A percentile compares a stretch with the other conserved stretches of the same genome.
Evolutionary conservation across 2,329 filamentous ascomycete species (phyloP).

Genomic region (Fusarium citri): DNA sequence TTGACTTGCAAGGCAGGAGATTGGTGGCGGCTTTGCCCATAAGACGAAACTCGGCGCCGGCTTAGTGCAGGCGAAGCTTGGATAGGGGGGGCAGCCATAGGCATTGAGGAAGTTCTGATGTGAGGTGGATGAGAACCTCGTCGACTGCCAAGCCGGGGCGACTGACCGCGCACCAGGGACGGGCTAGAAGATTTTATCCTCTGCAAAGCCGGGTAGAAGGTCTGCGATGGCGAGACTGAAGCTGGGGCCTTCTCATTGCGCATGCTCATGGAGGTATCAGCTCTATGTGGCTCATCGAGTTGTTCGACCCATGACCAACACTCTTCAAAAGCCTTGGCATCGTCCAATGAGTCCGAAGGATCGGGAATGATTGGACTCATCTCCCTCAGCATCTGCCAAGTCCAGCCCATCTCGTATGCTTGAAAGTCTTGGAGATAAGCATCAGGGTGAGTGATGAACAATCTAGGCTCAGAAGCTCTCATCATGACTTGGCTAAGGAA

Average conservation of each 20-base stretch:
- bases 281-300: slow-evolving; percentile 68
- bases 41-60: slow-evolving; percentile 61
- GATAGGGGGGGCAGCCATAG: slow-evolving; percentile 54
- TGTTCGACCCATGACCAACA: slow-evolving; percentile 73
- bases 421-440: slow-evolving; percentile 76
- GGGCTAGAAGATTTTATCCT: slow-evolving; percentile 49
- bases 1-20: slow-evolving; percentile 47
- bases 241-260: slow-evolving; percentile 56
- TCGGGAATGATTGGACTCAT: slow-evolving; percentile 68
- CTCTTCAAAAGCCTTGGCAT: slow-evolving; percentile 66
- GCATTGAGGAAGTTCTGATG: slow-evolving; percentile 65
- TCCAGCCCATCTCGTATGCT: slow-evolving; percentile 69
- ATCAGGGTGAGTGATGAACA: slow-evolving; percentile 81
- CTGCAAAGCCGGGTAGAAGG: slow-evolving; percentile 40
- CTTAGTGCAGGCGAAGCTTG: slow-evolving; percentile 55
- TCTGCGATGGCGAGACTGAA: slow-evolving; percentile 58
- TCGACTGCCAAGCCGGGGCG: slow-evolving; percentile 55
- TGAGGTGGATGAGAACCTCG: slow-evolving; percentile 60
- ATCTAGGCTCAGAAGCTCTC: slow-evolving; percentile 73
- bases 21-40: slow-evolving; percentile 51
- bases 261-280: slow-evolving; percentile 57
- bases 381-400: slow-evolving; percentile 76
- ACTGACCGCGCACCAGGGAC: slow-evolving; percentile 53
- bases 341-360: slow-evolving; percentile 49
- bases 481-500: slow-evolving; percentile 81